A percentile compares a stretch with the other conserved stretches of the same genome.
Conservation (phyloP, 768 basidiomycete species). For the Hygrocybe coccinea region DNA sequence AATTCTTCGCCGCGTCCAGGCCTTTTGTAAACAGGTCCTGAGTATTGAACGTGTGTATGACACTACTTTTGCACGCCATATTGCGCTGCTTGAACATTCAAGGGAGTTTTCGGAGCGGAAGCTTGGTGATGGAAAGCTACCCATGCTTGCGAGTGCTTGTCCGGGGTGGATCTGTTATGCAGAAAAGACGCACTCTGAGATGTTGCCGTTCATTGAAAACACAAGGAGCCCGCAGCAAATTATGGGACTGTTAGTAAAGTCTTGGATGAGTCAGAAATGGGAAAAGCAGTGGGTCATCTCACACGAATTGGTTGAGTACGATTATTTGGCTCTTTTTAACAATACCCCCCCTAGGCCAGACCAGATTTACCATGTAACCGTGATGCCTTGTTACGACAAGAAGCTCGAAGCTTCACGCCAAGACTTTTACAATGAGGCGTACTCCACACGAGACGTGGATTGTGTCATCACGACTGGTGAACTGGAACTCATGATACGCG, state of each 20-base stretch:
- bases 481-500: conserved; percentile 76
- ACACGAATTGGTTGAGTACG: neutral
- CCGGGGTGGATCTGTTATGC: conserved; percentile 99
- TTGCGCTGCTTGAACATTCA: conserved; percentile 77
- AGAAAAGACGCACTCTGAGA: conserved; percentile 92
- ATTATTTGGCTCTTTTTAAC: conserved; percentile 1
- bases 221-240: conserved; percentile 93
- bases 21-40: conserved; percentile 61
- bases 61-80: conserved; percentile 89
- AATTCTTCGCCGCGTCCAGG: conserved; percentile 65
- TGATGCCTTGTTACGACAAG: conserved; percentile 99
- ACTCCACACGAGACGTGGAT: conserved; percentile 88
- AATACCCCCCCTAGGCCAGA: conserved; percentile 51
- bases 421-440: conserved; percentile 82
- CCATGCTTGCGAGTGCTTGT: conserved; percentile 94
- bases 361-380: conserved; percentile 90
- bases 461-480: conserved; percentile 98
- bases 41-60: conserved; percentile 86
- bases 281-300: conserved; percentile 55
- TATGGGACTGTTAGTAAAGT: conserved; percentile 91
- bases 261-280: conserved; percentile 70
- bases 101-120: conserved; percentile 76
- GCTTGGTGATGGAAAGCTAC: conserved; percentile 39
- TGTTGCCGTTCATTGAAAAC: conserved; percentile 83
- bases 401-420: conserved; percentile 95